Base-by-base conservation (phyloP, 2,329 filamentous ascomycete genomes). In the Botrytis fragariae region DNA sequence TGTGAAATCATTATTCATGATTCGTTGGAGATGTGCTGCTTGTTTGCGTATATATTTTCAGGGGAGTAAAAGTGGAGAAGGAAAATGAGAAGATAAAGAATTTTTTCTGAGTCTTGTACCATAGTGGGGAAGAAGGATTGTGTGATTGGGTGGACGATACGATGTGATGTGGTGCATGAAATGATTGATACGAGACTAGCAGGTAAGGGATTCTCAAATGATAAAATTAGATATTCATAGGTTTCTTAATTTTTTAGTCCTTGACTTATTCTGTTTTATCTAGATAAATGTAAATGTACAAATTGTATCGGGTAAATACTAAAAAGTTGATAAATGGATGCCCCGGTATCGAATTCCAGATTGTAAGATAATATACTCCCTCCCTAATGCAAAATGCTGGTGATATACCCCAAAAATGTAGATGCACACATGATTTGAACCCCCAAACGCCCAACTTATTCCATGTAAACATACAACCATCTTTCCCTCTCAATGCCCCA, bases 21-120 rank as follows among this genome's bases (percentile, higher is more conserved):
- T 37, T 61, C 22, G 35, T 4, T 61, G 10, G 0, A 4, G 0
- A 0, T 7, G 2, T 0, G 0, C 0, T 0, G 0, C 1, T 12
- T 25, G 1, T 61, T 61, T 39, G 2, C 1, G 6, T 8, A 4
- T 39, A 39, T 61, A 61, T 61, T 18, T 0, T 44, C 16, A 44
- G 0, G 7, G 0, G 1, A 1, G 1, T 0, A 0, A 39, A 1
- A 39, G 32, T 16, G 59, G 35, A 18, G 12, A 35, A 7, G 5
- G 20, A n/a, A 4, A 22, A 35, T 22, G 32, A 16, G 18, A 32
- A 29, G 7, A 9, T 32, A 32, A 29, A 29, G 51, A 29, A 59
- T 35, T 59, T 54, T 54, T 29, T 29, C 12, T 3, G 6, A 25
- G 5, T 29, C 12, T n/a, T n/a, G 3, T n/a, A 37, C 35, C 35